Percentiles rank a stretch among this genome's conserved stretches.
Evolutionary conservation across 2,329 filamentous ascomycete genomes (phyloP).

Genomic region (Nemania sp.): DNA sequence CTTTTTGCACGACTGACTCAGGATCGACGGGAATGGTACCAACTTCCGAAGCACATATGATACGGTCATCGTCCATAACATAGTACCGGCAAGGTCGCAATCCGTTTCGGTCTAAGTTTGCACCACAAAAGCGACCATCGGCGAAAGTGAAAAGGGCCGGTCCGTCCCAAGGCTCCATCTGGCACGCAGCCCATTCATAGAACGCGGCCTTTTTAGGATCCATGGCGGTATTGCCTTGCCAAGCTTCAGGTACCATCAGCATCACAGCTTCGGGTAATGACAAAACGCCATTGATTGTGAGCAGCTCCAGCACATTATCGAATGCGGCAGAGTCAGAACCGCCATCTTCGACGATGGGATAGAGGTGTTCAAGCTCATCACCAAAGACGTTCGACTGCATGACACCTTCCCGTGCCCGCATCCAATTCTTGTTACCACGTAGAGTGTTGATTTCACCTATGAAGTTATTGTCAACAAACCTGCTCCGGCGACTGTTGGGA

Average conservation of each 20-base stretch:
- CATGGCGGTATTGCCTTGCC: conserved; percentile 92
- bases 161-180: conserved; percentile 99
- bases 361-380: conserved; percentile 86
- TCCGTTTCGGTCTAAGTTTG: conserved; percentile 94
- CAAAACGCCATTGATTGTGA: conserved; percentile 93
- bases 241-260: conserved; percentile 98
- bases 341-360: conserved; percentile 94
- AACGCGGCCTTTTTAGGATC: conserved; percentile 95
- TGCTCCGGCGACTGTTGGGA: conserved; percentile 1
- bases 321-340: conserved; percentile 97
- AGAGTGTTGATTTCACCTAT: conserved; percentile 90
- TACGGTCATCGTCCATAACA: conserved; percentile 93
- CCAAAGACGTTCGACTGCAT: conserved; percentile 92
- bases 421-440: conserved; percentile 99
- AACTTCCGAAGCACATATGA: conserved; percentile 95
- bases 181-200: conserved; percentile 97
- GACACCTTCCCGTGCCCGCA: conserved; percentile 93
- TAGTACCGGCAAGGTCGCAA: conserved; percentile 96
- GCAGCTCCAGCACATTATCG: conserved; percentile 91
- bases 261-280: conserved; percentile 96
- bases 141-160: conserved; percentile 96
- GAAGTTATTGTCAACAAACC: conserved; percentile 21
- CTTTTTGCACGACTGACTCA: conserved; percentile 88
- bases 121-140: conserved; percentile 94
- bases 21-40: conserved; percentile 91